Evolutionary conservation across 1,139 yeast genomes (phyloP), one percentile per base, ranked within the genome.

Genomic region (Blastobotrys proliferans): DNA sequence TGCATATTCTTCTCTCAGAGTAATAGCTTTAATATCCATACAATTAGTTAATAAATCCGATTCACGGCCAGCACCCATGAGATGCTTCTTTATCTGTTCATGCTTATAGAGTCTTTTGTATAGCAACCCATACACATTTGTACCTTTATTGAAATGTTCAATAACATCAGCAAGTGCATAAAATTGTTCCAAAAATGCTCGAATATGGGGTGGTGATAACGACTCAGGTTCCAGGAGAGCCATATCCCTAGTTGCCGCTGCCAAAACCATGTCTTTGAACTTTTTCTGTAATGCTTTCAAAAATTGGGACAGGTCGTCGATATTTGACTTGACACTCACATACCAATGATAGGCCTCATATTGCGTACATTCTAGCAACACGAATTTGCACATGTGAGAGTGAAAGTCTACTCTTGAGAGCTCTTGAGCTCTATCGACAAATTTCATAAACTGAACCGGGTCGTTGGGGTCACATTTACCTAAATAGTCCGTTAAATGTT

Each of bases 321-420:
- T 19, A 2, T 20, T 32, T 9, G 33, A 29, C 14, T 35, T 35
- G 8, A 35, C 40, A 19, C 37, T 41, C 19, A 41, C 33, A 36
- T 30, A 41, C 44, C 44, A 41, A 31, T 41, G 44, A 13, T 41
- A 41, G 13, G 44, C 44, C 28, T 41, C 44, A 14, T 31, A 14
- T 17, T 35, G 1, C 32, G 31, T 24, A 19, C 35, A 36, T 4
- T 32, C 19, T 28, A 41, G 17, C 16, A 32, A 21, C 17, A 40
- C 44, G 25, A 41, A 24, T 8, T 29, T 25, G 10, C 18, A 19
- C 27, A 19, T 40, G 24, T 27, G 17, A 11, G 36, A 21, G 9
- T 16, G 4, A 21, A 33, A 13, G 21, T 13, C 14, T 8, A 24
- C 13, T 24, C 31, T 35, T 31, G 19, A 22, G 20, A 35, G 35